Conservation (phyloP, 306 rosid genomes). For the Sindora glabra region DNA sequence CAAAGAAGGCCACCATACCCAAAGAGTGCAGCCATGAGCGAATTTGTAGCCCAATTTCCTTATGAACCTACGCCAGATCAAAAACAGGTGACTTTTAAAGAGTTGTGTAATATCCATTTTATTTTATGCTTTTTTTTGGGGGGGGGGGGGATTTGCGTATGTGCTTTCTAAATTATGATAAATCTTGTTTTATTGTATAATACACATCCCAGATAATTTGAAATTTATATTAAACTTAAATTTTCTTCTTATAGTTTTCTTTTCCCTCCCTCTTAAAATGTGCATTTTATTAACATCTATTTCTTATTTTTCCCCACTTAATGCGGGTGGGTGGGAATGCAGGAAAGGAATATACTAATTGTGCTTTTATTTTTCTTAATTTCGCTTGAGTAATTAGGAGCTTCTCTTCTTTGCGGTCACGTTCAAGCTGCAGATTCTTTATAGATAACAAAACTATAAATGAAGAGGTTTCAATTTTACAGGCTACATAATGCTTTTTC, state of each 20-base stretch:
- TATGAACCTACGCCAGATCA: conserved; percentile 86
- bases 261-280: background rate
- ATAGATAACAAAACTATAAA: background rate
- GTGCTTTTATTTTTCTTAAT: background rate
- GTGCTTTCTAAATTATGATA: background rate
- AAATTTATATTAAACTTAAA: background rate
- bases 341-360: background rate
- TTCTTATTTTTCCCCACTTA: no score
- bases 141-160: background rate
- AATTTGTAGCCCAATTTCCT: conserved; percentile 61
- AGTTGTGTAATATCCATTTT: background rate
- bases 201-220: background rate
- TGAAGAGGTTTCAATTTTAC: background rate
- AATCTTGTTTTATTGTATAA: background rate
- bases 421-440: background rate
- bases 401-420: background rate
- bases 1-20: conserved; percentile 82
- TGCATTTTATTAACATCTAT: no score
- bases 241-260: no score
- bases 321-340: background rate
- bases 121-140: background rate
- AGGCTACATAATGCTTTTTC: conserved; percentile 11
- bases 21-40: conserved; percentile 31
- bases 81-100: conserved; percentile 40
- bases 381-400: background rate